These are phyloP conservation scores for Coemansia sp. DNA, from an alignment of 192 early-diverging fungal genomes.

Conservation along the genomic window DNA sequence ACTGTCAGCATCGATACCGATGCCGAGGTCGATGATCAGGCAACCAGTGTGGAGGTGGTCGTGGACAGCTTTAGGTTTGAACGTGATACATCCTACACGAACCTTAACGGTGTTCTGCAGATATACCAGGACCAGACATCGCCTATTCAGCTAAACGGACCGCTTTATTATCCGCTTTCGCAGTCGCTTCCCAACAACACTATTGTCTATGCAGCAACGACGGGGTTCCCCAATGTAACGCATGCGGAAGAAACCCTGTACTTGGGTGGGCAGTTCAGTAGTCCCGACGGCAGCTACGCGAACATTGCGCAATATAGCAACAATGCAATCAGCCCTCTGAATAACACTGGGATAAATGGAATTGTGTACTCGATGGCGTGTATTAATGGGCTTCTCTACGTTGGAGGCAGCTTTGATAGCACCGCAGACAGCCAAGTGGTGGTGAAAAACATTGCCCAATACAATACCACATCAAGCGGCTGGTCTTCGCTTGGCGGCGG, in stretches of 20 bases:
- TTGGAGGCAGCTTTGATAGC: constrained; percentile 49
- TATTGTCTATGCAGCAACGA: constrained; percentile 51
- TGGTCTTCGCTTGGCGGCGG: constrained; percentile 52
- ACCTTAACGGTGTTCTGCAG: constrained; percentile 50
- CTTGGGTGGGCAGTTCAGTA: constrained; percentile 65
- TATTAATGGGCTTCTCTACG: constrained; percentile 31
- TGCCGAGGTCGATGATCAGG: constrained; percentile 18
- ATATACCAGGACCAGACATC: constrained; percentile 25
- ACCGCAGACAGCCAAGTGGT: constrained; percentile 25
- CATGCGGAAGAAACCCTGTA: constrained; percentile 41
- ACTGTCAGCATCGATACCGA: constrained; percentile 40
- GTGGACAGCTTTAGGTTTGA: constrained; percentile 42
- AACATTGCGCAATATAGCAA: constrained; percentile 65
- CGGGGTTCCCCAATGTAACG: constrained; percentile 31
- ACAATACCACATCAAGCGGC: constrained; percentile 39
- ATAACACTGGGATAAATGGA: constrained; percentile 33
- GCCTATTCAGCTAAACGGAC: constrained; percentile 15
- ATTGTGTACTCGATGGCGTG: constrained; percentile 36
- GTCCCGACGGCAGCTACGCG: constrained; percentile 28
- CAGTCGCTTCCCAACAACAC: constrained; percentile 48
- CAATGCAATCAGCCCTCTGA: constrained; percentile 23
- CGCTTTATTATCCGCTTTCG: constrained; percentile 43
- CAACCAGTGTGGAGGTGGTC: constrained; percentile 37
- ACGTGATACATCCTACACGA: constrained; percentile 37
- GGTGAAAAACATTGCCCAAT: constrained; percentile 43